These are phyloP conservation scores for Septoria petroselini DNA, from an alignment of 2,329 filamentous ascomycete genomes.

Conservation along the genomic window DNA sequence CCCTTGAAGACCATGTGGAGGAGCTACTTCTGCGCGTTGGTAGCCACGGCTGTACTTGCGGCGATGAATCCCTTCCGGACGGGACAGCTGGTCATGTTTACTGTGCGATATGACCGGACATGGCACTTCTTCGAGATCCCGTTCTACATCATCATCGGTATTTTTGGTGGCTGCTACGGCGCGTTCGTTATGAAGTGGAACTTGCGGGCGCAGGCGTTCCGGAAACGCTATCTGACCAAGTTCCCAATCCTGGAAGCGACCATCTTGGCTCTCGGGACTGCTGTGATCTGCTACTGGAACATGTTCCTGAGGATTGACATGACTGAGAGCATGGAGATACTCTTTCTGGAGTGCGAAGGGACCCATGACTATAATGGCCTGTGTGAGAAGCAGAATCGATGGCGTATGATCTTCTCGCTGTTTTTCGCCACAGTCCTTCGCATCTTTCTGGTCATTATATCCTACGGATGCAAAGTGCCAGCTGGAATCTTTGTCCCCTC, in stretches of 20 bases:
- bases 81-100: conserved; percentile 98
- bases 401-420: conserved; percentile 74
- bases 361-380: conserved; percentile 84
- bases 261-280: conserved; percentile 75
- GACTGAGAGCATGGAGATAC: conserved; percentile 98
- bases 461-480: conserved; percentile 95
- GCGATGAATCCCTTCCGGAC: conserved; percentile 98
- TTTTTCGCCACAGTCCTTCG: conserved; percentile 76
- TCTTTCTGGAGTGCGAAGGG: conserved; percentile 91
- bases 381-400: conserved; percentile 74
- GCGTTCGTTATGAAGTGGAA: conserved; percentile 99
- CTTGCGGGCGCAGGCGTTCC: conserved; percentile 81
- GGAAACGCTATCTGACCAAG: conserved; percentile 82
- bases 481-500: conserved; percentile 97
- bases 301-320: conserved; percentile 95
- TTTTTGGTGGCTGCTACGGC: conserved; percentile 92
- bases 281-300: conserved; percentile 93
- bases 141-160: conserved; percentile 86
- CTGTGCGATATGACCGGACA: conserved; percentile 88
- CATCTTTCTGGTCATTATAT: conserved; percentile 83
- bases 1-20: conserved; percentile 97
- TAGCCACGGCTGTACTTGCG: conserved; percentile 86
- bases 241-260: conserved; percentile 87
- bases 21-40: conserved; percentile 95
- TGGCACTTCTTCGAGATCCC: conserved; percentile 98